Percentiles rank a stretch among this genome's conserved stretches.
These are phyloP conservation scores for Volvox carteri DNA, from an alignment of 163 green algal species.

Conservation along the genomic window DNA sequence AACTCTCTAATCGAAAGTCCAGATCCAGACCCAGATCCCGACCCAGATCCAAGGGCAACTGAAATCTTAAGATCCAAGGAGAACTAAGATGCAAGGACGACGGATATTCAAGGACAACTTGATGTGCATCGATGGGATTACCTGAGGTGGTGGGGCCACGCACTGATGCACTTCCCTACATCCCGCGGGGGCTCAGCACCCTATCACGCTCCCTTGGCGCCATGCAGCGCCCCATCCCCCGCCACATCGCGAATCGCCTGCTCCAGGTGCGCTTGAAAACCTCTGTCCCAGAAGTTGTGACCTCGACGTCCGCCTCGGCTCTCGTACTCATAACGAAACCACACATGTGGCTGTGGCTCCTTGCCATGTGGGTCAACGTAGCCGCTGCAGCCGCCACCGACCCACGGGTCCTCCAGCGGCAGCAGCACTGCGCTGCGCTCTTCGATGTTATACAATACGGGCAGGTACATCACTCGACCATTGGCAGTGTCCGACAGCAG, in stretches of 20 bases:
- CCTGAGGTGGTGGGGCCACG: not conserved
- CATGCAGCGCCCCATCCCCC: constrained; percentile 2
- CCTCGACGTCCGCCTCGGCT: constrained; percentile 19
- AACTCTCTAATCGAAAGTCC: too few relatives aligned
- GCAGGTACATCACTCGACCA: constrained; percentile 15
- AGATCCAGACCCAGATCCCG: too few relatives aligned
- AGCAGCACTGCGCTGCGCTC: constrained; percentile 47
- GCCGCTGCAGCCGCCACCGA: not conserved
- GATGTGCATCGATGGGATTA: not conserved
- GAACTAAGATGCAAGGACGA: too few relatives aligned
- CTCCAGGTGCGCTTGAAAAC: constrained; percentile 9
- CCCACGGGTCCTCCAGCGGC: constrained; percentile 28
- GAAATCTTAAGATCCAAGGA: too few relatives aligned
- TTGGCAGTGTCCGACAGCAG: constrained; percentile 22
- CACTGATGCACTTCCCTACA: not conserved
- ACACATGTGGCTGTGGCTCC: not conserved
- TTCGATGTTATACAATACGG: constrained; percentile 38
- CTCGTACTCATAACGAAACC: constrained; percentile 51
- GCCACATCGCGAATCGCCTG: constrained; percentile 43
- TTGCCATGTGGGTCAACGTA: not conserved
- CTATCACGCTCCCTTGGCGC: not conserved
- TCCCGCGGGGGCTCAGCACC: too few relatives aligned
- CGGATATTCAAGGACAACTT: too few relatives aligned
- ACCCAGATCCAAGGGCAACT: too few relatives aligned
- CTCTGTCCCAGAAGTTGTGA: constrained; percentile 37